Conservation (phyloP, 2,329 filamentous ascomycete genomes). For the Lasiodiplodia gonubiensis region DNA sequence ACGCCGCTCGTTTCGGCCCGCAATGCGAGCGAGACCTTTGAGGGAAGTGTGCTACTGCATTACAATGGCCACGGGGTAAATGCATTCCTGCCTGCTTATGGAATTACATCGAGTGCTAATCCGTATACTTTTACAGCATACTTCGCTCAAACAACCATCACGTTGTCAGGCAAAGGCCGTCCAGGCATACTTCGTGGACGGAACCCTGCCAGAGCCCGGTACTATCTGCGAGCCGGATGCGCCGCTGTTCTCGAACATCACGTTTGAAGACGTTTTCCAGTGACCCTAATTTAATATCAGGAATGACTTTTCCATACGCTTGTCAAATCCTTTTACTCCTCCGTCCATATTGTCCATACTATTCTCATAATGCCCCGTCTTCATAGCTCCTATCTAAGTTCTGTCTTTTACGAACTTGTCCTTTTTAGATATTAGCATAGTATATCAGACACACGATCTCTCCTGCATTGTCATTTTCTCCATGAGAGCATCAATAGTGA, state of each 20-base stretch:
- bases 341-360: no score
- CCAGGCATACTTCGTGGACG: conserved; percentile 30
- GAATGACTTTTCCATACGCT: no score
- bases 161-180: conserved; percentile 30
- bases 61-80: conserved; percentile 46
- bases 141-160: not conserved
- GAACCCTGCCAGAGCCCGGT: conserved; percentile 29
- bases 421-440: no score
- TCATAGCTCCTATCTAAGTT: no score
- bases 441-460: no score
- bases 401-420: no score
- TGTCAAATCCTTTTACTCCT: no score
- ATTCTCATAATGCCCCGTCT: no score
- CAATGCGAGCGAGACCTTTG: conserved; percentile 49
- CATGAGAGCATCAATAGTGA: no score
- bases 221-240: conserved; percentile 29
- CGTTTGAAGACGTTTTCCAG: not conserved
- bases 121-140: conserved; percentile 25
- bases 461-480: no score
- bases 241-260: conserved; percentile 20
- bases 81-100: not conserved
- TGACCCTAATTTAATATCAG: no score
- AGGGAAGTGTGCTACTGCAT: conserved; percentile 52
- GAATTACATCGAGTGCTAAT: not conserved
- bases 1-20: conserved; percentile 37